Base-by-base conservation (phyloP, 768 basidiomycete genomes). In the Daedaleopsis nitida region DNA sequence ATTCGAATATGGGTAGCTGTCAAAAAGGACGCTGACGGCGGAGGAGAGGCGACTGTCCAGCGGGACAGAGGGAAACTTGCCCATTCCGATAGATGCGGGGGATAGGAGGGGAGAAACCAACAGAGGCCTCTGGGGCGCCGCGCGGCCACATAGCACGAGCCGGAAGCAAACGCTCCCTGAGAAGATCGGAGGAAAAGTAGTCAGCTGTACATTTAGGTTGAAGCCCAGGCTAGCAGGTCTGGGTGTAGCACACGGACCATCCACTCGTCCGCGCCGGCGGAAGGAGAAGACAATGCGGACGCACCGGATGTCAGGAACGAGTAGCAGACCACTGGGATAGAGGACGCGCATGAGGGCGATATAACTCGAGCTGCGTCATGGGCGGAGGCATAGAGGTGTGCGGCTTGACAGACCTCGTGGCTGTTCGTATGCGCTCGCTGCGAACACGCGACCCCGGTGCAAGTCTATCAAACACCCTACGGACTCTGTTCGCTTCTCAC, bases 171-270 rank as follows among this genome's bases (percentile, higher is more conserved):
- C 21, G 43, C 17, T 16, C 54, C 61, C 53, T 56, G 62, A 64
- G 58, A 64, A 55, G 48, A 19, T 48, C 21, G 52, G 44, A 44
- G 48, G 48, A 52, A 57, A 50, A 27, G 50, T 14, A 45, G 62
- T 64, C 62, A 64, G 62, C 57, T 64, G 62, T 50, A 37, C 58
- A 49, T 56, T 56, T 58, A 64, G 45, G 58, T 64, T 64, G 58
- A 47, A 64, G 62, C 62, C 56, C 62, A 64, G 62, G 58, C 35
- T 49, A 44, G 50, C 54, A 42, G 47, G 52, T 48, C 49, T 23
- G 52, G 34, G 7, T 42, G 34, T 38, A 38, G 35, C 24, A 57
- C 47, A 32, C 38, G 60, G 56, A 27, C 42, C n/a, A 47, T 19
- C 24, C 27, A 52, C 50, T 43, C 45, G 45, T 24, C n/a, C 47